These are phyloP conservation scores for Trichoderma asperellum DNA, from an alignment of 2,329 filamentous ascomycete species.

Conservation along the genomic window DNA sequence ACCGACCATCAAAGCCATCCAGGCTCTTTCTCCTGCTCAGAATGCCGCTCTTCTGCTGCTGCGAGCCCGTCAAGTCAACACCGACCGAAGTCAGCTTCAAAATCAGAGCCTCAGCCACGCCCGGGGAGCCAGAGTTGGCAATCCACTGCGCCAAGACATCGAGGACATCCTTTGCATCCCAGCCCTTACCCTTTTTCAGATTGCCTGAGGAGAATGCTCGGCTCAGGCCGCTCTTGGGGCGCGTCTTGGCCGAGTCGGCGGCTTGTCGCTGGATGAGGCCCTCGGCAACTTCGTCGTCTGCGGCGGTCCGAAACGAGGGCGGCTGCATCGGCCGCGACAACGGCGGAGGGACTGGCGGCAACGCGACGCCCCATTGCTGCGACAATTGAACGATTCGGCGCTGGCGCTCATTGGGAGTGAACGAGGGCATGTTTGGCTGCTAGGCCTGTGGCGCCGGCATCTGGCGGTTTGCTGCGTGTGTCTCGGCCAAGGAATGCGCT, in stretches of 20 bases:
- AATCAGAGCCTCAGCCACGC: slow-evolving; percentile 60
- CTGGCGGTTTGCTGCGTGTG: not conserved
- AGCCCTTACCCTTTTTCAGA: slow-evolving; percentile 53
- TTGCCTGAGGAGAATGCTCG: slow-evolving; percentile 45
- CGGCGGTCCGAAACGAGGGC: slow-evolving; percentile 50
- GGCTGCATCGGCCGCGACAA: slow-evolving; percentile 49
- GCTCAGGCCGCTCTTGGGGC: slow-evolving; percentile 47
- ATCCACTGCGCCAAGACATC: slow-evolving; percentile 56
- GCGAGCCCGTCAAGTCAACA: slow-evolving; percentile 54
- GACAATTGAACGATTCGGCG: slow-evolving; percentile 55
- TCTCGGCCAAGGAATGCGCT: slow-evolving; percentile 13
- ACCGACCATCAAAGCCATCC: slow-evolving; percentile 53
- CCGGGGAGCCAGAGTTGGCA: slow-evolving; percentile 53
- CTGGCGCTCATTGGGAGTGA: slow-evolving; percentile 46
- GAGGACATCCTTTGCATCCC: slow-evolving; percentile 58
- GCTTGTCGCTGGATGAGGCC: slow-evolving; percentile 55
- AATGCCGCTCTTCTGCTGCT: slow-evolving; percentile 53
- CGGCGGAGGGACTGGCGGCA: slow-evolving; percentile 46
- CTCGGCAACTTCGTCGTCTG: slow-evolving; percentile 58
- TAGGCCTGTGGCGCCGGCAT: slow-evolving; percentile 18
- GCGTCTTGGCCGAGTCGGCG: slow-evolving; percentile 41
- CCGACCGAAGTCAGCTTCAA: slow-evolving; percentile 54
- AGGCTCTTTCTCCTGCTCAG: slow-evolving; percentile 55
- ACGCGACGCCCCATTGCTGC: slow-evolving; percentile 53
- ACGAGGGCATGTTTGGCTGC: slow-evolving; percentile 37